Conservation (phyloP, 2,329 filamentous ascomycete genomes). For the Stemphylium beticola region DNA sequence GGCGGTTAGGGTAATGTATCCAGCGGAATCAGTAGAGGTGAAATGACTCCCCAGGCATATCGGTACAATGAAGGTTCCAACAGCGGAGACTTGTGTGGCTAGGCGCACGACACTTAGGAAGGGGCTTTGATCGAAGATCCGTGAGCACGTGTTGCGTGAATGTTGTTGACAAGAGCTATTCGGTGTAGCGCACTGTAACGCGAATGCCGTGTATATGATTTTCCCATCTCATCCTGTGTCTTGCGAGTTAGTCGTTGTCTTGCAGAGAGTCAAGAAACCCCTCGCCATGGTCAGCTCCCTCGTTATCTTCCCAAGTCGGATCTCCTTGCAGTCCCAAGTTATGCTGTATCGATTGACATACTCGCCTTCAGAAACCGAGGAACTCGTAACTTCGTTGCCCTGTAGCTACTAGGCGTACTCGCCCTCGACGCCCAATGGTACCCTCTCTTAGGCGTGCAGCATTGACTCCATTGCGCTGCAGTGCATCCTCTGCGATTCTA, state of each 20-base stretch:
- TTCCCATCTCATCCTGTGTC: slow-evolving; percentile 24
- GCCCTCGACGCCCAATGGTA: slow-evolving; percentile 12
- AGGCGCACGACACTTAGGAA: background rate
- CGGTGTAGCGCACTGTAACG: slow-evolving; percentile 15
- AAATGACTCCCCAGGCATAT: background rate
- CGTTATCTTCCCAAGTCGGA: slow-evolving; percentile 6
- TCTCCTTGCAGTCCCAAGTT: slow-evolving; percentile 18
- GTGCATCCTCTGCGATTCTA: slow-evolving; percentile 17
- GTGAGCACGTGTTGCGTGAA: background rate
- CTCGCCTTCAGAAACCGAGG: slow-evolving; percentile 18
- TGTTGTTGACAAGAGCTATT: slow-evolving; percentile 6
- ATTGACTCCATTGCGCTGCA: slow-evolving; percentile 18
- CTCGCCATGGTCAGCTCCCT: slow-evolving; percentile 21
- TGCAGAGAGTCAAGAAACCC: slow-evolving; percentile 22
- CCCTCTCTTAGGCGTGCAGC: background rate
- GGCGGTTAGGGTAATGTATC: background rate
- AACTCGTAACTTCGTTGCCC: slow-evolving; percentile 23
- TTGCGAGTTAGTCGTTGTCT: slow-evolving; percentile 10
- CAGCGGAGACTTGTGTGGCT: too few relatives aligned
- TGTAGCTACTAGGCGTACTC: slow-evolving; percentile 30
- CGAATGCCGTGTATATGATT: slow-evolving; percentile 25
- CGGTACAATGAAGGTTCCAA: too few relatives aligned
- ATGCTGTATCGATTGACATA: slow-evolving; percentile 20
- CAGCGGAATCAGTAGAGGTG: background rate
- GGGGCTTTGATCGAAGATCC: background rate